Base-by-base conservation (phyloP, 1,139 yeast species). In the Geotrichum klebahnii region DNA sequence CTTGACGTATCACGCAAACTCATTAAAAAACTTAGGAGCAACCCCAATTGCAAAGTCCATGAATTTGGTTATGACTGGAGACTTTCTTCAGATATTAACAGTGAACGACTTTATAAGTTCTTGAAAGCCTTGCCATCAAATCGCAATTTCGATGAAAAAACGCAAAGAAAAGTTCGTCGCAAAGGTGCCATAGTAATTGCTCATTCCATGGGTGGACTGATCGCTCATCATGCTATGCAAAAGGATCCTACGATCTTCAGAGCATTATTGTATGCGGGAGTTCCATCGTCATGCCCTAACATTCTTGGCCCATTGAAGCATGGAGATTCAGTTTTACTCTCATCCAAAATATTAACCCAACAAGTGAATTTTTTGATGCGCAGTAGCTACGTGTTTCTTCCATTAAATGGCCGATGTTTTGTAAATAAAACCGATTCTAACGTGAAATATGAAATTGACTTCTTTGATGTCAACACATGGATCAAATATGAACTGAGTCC, bases 51-150 rank as follows among this genome's bases (percentile, higher is more conserved):
- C 8, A 76, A 71, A 24, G 81, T 87, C 1, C 77, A 79, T 53
- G 85, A 84, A 53, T 89, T 83, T 67, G 95, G 95, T 5, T 89
- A 88, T 64, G 97, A 89, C 68, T 89, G 97, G 97, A 75, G 97
- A 60, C 68, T 89, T 8, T 81, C 92, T 6, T 75, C 81, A 2
- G 85, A 80, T 35, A 65, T 78, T 5, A 68, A 76, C 22, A 71
- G 86, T 4, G 63, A 67, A 6, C 75, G 80, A 56, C 67, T 88
- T 10, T 68, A 68, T 42, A 65, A 73, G 23, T 76, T 74, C 53
- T 66, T 89, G 23, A 63, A 68, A 41, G 58, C 70, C 4, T 67
- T 80, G 20, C 69, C 73, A 55, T 73, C 77, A 6, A 67, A 65
- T 59, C 63, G 61, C 44, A 58, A 57, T 36, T 20, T 50, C 60